phyloP scores from a whole-genome alignment of 75 land plant genomes.

The Azolla pinnata region DNA sequence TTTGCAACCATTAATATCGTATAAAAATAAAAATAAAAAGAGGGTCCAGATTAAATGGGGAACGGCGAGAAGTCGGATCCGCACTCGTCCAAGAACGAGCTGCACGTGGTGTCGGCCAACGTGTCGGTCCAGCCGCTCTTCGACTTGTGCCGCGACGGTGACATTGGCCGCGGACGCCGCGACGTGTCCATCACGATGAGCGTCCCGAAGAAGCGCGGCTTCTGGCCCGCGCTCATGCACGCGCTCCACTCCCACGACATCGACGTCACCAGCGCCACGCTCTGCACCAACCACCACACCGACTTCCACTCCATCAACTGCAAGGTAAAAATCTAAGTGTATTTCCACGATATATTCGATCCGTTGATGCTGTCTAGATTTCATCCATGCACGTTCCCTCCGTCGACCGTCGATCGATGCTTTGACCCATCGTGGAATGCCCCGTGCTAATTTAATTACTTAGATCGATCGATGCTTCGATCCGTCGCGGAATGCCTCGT shows the following conservation, averaged over 20 bases:
- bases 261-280: slow-evolving; percentile 3
- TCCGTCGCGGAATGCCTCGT: too few relatives aligned
- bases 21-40: too few relatives aligned
- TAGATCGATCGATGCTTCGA: too few relatives aligned
- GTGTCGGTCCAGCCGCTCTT: not conserved
- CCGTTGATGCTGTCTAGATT: not conserved
- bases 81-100: not conserved
- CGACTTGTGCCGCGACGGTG: too few relatives aligned
- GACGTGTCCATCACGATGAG: slow-evolving; percentile 11
- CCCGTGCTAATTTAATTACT: too few relatives aligned
- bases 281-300: not conserved
- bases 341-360: not conserved
- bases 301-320: slow-evolving; percentile 7
- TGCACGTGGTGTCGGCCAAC: not conserved
- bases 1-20: too few relatives aligned
- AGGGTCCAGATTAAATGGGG: too few relatives aligned
- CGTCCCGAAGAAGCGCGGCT: slow-evolving; percentile 5
- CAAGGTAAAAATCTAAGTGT: too few relatives aligned
- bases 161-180: too few relatives aligned
- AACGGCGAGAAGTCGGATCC: not conserved
- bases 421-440: too few relatives aligned
- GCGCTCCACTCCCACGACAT: slow-evolving; percentile 3
- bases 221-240: slow-evolving; percentile 10
- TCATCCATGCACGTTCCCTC: not conserved
- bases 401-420: not conserved